Evolutionary conservation across 2,329 filamentous ascomycete species (phyloP), one percentile per base, ranked within the genome.

Genomic region (Beauveria pseudobassiana): DNA sequence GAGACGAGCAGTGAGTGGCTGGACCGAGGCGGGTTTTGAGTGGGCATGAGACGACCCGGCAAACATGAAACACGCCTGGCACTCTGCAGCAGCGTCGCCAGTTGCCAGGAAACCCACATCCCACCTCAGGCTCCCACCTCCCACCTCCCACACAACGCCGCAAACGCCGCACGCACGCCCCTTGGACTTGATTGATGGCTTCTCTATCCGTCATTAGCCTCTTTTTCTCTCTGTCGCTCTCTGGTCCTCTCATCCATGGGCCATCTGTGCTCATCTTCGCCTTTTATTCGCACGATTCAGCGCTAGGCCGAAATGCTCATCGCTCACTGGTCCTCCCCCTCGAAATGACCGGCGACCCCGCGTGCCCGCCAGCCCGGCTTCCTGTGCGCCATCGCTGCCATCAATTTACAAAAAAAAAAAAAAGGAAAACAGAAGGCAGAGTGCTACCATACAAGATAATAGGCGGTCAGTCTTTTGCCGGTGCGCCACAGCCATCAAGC

Each of bases 31-130:
- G 26, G 30, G 40, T 50, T 59, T 58, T 46, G 55, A 62, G 60
- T 58, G 50, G 63, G 63, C 61, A 61, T 24, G 61, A 63, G 42
- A 54, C 48, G 53, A 61, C 63, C 62, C 62, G 62, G 55, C 53
- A 60, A 59, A 64, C 8, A 46, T 65, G 64, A 65, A 65, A 65
- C 64, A 62, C 63, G 64, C 63, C 62, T 65, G 64, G 59, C 59
- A 60, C 60, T 49, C 40, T 54, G 40, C 59, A 49, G 49, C 49
- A 53, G 48, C 46, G 38, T 38, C 22, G 26, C 20, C 38, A 45
- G 28, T 30, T 30, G 28, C 28, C 24, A 46, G 34, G 40, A 56
- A 56, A 45, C 51, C 51, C 51, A 54, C 51, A 10, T 30, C 28
- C 28, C 28, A 30, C 28, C 28, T 30, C 28, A 30, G 28, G 28